Conservation (phyloP, 2,329 filamentous ascomycete genomes). For the Gaeumannomyces tritici region DNA sequence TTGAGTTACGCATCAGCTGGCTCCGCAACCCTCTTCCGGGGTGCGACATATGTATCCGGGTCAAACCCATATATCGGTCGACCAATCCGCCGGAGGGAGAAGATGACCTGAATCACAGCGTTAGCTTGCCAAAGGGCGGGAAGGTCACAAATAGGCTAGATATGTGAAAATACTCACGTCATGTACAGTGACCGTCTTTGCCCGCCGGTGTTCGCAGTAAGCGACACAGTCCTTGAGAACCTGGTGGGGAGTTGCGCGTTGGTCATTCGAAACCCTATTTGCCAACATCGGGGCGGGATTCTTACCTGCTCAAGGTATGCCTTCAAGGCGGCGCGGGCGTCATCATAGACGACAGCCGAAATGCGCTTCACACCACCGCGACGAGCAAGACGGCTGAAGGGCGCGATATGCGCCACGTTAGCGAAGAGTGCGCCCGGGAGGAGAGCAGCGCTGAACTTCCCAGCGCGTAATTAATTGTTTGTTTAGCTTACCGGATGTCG, state of each 20-base stretch:
- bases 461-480: background rate
- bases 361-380: constrained; percentile 72
- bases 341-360: constrained; percentile 53
- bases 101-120: constrained; percentile 38
- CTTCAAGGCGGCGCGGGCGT: constrained; percentile 43
- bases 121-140: background rate
- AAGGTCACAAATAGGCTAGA: background rate
- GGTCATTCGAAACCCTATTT: background rate
- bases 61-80: constrained; percentile 51
- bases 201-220: constrained; percentile 41
- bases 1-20: background rate
- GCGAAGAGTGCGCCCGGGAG: constrained; percentile 1
- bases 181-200: constrained; percentile 52
- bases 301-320: constrained; percentile 36
- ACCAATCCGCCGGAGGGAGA: constrained; percentile 36
- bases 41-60: constrained; percentile 22
- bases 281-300: background rate
- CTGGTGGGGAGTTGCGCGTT: background rate
- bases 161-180: constrained; percentile 39
- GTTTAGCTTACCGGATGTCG: constrained; percentile 36
- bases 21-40: constrained; percentile 1
- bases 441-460: background rate
- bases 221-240: constrained; percentile 32
- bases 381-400: constrained; percentile 55
- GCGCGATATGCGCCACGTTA: background rate